Conservation (phyloP, 2,329 filamentous ascomycete genomes). For the Microdochium paspali region DNA sequence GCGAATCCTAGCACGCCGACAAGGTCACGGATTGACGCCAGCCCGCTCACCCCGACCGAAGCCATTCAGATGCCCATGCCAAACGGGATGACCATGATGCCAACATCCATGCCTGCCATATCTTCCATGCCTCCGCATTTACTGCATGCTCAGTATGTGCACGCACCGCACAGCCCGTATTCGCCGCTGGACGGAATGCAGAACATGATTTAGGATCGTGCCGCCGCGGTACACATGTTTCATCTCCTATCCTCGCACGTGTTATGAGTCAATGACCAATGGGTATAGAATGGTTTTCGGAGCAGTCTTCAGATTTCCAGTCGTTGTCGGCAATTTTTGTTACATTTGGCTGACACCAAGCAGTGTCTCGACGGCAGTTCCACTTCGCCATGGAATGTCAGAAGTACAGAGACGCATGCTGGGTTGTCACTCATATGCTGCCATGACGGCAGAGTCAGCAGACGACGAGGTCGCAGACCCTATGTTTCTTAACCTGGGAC, state of each 20-base stretch:
- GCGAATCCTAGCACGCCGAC: slow-evolving; percentile 36
- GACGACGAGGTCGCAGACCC: neutral
- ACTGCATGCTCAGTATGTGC: slow-evolving; percentile 15
- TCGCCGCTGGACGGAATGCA: slow-evolving; percentile 27
- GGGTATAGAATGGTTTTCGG: slow-evolving; percentile 8
- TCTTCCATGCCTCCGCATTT: slow-evolving; percentile 9
- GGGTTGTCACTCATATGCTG: neutral
- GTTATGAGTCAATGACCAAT: slow-evolving; percentile 4
- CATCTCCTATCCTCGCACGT: slow-evolving; percentile 8
- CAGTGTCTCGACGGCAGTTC: too few relatives aligned
- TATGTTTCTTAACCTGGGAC: neutral
- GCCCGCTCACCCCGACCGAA: slow-evolving; percentile 26
- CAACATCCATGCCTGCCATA: slow-evolving; percentile 22
- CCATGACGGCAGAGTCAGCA: neutral
- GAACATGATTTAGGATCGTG: slow-evolving; percentile 33
- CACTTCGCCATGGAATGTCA: too few relatives aligned
- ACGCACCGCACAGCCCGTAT: slow-evolving; percentile 21
- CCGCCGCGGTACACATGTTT: slow-evolving; percentile 1
- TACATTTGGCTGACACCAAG: too few relatives aligned
- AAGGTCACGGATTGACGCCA: slow-evolving; percentile 38
- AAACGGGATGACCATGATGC: slow-evolving; percentile 25
- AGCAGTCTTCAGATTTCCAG: slow-evolving; percentile 9
- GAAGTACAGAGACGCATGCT: too few relatives aligned
- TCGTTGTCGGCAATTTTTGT: neutral
- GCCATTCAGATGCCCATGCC: slow-evolving; percentile 28